Evolutionary conservation across 768 basidiomycete species (phyloP).

Genomic region (Russula sp.): DNA sequence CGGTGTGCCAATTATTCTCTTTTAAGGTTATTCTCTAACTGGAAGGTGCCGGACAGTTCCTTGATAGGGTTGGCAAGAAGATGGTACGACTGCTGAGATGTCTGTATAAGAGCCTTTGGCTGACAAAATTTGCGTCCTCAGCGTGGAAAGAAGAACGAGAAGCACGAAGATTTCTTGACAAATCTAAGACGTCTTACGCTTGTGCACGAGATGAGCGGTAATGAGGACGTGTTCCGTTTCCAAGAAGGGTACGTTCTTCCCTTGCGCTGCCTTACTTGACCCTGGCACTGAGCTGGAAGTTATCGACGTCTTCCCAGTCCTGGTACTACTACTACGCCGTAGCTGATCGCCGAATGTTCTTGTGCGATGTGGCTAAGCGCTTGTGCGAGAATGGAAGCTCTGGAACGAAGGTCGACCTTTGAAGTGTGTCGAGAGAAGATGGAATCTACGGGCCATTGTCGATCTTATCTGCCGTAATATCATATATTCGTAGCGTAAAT

Average conservation of each 20-base stretch:
- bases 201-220: conserved; percentile 33
- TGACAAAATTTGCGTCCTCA: conserved; percentile 14
- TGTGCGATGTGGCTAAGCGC: neutral
- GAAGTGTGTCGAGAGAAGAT: neutral
- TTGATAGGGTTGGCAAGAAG: conserved; percentile 36
- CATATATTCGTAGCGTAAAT: no score
- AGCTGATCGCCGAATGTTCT: no score
- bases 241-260: conserved; percentile 15
- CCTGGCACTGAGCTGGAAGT: neutral
- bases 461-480: neutral
- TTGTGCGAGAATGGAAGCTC: neutral
- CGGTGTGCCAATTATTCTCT: conserved; percentile 9
- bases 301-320: neutral
- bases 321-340: neutral
- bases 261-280: neutral
- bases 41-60: conserved; percentile 24
- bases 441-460: neutral
- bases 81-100: conserved; percentile 18
- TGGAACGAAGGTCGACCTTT: neutral
- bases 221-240: conserved; percentile 25
- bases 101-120: neutral
- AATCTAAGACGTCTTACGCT: conserved; percentile 38
- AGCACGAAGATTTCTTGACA: conserved; percentile 37
- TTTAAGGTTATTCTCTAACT: neutral
- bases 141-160: conserved; percentile 33